Percentiles rank a stretch among this genome's conserved stretches.
These are phyloP conservation scores for Strobilomyces confusus DNA, from an alignment of 768 basidiomycete species.

Conservation along the genomic window DNA sequence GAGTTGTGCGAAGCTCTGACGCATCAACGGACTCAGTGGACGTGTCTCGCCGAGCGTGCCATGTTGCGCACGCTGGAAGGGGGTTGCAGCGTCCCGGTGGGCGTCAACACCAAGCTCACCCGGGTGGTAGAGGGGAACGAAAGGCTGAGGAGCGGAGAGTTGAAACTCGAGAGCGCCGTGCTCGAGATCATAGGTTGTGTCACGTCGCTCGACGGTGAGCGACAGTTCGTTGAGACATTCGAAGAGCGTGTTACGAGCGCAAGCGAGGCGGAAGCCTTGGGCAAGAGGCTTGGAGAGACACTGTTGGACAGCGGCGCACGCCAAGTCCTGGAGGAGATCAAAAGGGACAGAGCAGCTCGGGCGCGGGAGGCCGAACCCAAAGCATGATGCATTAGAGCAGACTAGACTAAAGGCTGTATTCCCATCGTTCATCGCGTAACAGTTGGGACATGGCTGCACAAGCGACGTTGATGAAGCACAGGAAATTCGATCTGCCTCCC, in stretches of 20 bases:
- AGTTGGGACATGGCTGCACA: constrained; percentile 12
- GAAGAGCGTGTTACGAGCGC: constrained; percentile 45
- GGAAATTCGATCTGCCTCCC: constrained; percentile 50
- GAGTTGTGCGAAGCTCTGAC: constrained; percentile 65
- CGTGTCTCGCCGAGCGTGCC: constrained; percentile 79
- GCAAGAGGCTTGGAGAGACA: constrained; percentile 57
- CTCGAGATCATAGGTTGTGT: constrained; percentile 78
- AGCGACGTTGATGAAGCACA: constrained; percentile 20
- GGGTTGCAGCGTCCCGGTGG: constrained; percentile 96
- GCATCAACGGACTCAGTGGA: constrained; percentile 75
- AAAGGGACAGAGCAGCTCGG: constrained; percentile 53
- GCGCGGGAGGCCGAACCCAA: constrained; percentile 37
- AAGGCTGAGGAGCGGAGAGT: constrained; percentile 29
- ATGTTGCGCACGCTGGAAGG: constrained; percentile 90
- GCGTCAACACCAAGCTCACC: constrained; percentile 56
- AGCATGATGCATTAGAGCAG: constrained; percentile 9
- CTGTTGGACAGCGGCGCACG: constrained; percentile 71
- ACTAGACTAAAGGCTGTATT: constrained; percentile 13
- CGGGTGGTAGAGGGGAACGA: constrained; percentile 30
- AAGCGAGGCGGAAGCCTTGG: constrained; percentile 66
- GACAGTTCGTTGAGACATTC: constrained; percentile 66
- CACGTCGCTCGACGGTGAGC: constrained; percentile 71
- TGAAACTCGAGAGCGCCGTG: constrained; percentile 30
- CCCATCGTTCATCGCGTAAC: constrained; percentile 22
- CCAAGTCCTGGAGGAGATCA: constrained; percentile 81